Evolutionary conservation across 2,329 filamentous ascomycete species (phyloP).

Genomic region (Penicillium sp.): DNA sequence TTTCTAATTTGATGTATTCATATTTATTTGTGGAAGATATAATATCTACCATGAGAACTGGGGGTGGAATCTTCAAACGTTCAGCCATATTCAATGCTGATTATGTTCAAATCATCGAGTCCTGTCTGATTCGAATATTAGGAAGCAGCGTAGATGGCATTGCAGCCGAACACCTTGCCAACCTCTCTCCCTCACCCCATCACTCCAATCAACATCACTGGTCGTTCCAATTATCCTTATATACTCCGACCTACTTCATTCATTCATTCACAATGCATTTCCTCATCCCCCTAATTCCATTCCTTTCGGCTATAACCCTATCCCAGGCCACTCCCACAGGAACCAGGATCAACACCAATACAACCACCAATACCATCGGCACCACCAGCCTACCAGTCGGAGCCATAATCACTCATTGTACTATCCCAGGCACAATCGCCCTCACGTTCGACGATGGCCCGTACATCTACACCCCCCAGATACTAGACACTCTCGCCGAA

Average conservation of each 20-base stretch:
- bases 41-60: not conserved
- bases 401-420: conserved; percentile 36
- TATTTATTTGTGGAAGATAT: conserved; percentile 8
- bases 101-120: not conserved
- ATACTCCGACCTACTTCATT: not conserved
- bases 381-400: conserved; percentile 30
- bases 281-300: not conserved
- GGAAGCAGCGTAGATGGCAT: not conserved
- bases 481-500: conserved; percentile 49
- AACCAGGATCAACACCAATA: not conserved
- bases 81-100: not conserved
- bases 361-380: not conserved
- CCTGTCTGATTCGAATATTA: not conserved
- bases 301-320: not conserved
- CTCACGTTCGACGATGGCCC: conserved; percentile 60
- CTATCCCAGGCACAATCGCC: conserved; percentile 48
- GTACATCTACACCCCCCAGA: conserved; percentile 48
- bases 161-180: not conserved
- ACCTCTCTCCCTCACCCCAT: not conserved
- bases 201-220: not conserved
- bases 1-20: conserved; percentile 20
- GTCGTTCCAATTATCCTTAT: not conserved
- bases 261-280: not conserved
- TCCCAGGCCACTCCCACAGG: not conserved
- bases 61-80: conserved; percentile 4